Percentiles rank a stretch among this genome's conserved stretches.
Evolutionary conservation across 306 rosid species (phyloP).

Genomic region (Alnus glutinosa): DNA sequence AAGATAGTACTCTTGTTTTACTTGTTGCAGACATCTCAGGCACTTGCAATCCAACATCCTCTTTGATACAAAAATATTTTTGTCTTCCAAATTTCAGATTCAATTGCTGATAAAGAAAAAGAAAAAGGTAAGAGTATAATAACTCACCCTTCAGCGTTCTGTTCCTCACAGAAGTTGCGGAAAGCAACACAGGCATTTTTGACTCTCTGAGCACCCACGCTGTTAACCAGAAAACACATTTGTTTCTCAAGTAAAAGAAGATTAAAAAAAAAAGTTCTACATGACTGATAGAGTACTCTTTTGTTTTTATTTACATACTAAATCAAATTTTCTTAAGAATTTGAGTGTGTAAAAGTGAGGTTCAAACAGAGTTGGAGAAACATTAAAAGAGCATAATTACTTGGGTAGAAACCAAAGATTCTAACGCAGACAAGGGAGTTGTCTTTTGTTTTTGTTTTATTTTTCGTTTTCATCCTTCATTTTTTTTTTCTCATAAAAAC

Average conservation of each 20-base stretch:
- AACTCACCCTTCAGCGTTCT: constrained; percentile 80
- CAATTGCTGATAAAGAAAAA: not conserved
- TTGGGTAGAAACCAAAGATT: not conserved
- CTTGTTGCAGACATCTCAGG: constrained; percentile 80
- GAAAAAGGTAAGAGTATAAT: constrained; percentile 11
- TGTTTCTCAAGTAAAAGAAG: constrained; percentile 20
- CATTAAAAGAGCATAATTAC: not conserved
- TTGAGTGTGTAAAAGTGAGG: not conserved
- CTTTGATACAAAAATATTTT: not conserved
- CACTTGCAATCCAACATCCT: constrained; percentile 53
- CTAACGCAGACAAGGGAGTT: not conserved
- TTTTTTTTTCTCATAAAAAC: not conserved
- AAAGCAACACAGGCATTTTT: constrained; percentile 80
- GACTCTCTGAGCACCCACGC: constrained; percentile 94
- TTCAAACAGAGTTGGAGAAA: not conserved
- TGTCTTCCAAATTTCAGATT: not conserved
- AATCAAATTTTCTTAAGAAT: not conserved
- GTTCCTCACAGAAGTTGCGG: constrained; percentile 83
- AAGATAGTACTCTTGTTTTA: constrained; percentile 76
- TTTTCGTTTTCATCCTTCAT: not conserved
- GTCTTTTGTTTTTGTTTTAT: not conserved
- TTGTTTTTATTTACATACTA: constrained; percentile 14
- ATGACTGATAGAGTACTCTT: too few species aligned
- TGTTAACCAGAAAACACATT: constrained; percentile 39
- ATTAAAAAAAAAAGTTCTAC: not conserved